These are phyloP conservation scores for Lactifluus subvellereus DNA, from an alignment of 768 basidiomycete species.

Conservation along the genomic window DNA sequence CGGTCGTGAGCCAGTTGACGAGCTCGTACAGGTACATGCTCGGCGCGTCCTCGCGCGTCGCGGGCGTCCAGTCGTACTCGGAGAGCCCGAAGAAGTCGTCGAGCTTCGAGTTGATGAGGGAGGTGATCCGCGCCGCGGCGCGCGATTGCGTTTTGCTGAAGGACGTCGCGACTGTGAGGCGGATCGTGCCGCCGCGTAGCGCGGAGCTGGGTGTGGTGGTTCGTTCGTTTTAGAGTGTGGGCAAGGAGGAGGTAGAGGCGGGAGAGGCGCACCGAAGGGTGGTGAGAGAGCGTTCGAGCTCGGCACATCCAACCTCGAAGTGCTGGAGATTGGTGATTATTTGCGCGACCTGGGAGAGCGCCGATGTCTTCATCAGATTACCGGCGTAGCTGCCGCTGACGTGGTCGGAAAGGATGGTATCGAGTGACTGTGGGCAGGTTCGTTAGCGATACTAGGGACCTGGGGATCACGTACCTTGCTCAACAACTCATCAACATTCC, in stretches of 20 bases:
- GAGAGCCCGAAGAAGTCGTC: slow-evolving; percentile 94
- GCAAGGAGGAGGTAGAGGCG: background rate
- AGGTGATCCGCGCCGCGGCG: slow-evolving; percentile 70
- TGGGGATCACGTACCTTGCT: slow-evolving; percentile 55
- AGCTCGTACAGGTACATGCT: slow-evolving; percentile 95
- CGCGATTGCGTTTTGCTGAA: slow-evolving; percentile 65
- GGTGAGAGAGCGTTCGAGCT: slow-evolving; percentile 80
- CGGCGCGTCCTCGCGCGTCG: slow-evolving; percentile 62
- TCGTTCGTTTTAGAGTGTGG: background rate
- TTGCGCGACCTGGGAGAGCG: slow-evolving; percentile 86
- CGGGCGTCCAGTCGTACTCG: slow-evolving; percentile 91
- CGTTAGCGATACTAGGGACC: background rate
- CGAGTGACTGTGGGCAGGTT: slow-evolving; percentile 58
- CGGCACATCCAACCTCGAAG: slow-evolving; percentile 77
- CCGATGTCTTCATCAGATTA: slow-evolving; percentile 68
- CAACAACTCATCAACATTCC: slow-evolving; percentile 86
- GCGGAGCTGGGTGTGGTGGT: slow-evolving; percentile 43
- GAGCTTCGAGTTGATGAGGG: slow-evolving; percentile 83
- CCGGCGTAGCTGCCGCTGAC: slow-evolving; percentile 73
- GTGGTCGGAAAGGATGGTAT: slow-evolving; percentile 68
- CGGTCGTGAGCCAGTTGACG: slow-evolving; percentile 92
- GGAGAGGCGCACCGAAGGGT: slow-evolving; percentile 56
- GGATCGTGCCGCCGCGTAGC: slow-evolving; percentile 77
- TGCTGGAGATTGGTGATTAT: slow-evolving; percentile 91
- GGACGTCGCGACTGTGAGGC: slow-evolving; percentile 52